A percentile compares a stretch with the other conserved stretches of the same genome.
Evolutionary conservation across 2,329 filamentous ascomycete species (phyloP).

Genomic region (Fusarium sp.): DNA sequence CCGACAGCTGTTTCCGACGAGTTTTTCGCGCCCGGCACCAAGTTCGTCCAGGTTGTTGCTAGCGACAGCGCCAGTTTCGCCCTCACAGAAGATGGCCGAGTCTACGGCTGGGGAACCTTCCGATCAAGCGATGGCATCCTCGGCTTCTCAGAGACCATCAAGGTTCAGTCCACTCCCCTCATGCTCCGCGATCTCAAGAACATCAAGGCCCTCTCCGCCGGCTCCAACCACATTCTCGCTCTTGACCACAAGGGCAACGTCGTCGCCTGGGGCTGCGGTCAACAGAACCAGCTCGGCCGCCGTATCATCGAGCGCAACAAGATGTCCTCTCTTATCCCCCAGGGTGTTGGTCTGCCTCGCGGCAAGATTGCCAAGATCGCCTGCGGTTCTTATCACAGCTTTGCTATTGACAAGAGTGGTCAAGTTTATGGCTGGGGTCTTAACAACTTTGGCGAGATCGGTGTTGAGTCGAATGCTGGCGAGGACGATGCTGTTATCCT

Average conservation of each 20-base stretch:
- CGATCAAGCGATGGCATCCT: slow-evolving; percentile 71
- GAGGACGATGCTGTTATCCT: slow-evolving; percentile 72
- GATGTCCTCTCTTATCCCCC: slow-evolving; percentile 67
- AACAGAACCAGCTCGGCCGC: slow-evolving; percentile 72
- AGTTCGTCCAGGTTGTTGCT: slow-evolving; percentile 71
- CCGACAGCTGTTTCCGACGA: slow-evolving; percentile 68
- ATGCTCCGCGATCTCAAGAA: slow-evolving; percentile 72
- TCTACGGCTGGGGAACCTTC: slow-evolving; percentile 89
- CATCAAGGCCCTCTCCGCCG: slow-evolving; percentile 70
- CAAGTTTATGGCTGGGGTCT: slow-evolving; percentile 84
- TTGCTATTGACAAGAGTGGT: slow-evolving; percentile 76
- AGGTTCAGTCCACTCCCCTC: slow-evolving; percentile 60
- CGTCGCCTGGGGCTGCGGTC: slow-evolving; percentile 76
- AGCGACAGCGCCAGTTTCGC: slow-evolving; percentile 80
- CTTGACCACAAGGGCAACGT: slow-evolving; percentile 72
- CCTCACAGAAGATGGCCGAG: slow-evolving; percentile 76
- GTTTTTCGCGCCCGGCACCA: slow-evolving; percentile 67
- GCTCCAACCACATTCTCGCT: slow-evolving; percentile 76
- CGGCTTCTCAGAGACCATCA: slow-evolving; percentile 66
- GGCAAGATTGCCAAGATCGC: slow-evolving; percentile 65
- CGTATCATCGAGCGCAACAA: slow-evolving; percentile 69
- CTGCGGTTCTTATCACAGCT: slow-evolving; percentile 82
- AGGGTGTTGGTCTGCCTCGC: slow-evolving; percentile 65
- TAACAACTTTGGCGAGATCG: slow-evolving; percentile 88
- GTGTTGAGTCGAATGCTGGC: slow-evolving; percentile 64